Base-by-base conservation (phyloP, 108 stramenopile species). In the Fistulifera pelliculosa region DNA sequence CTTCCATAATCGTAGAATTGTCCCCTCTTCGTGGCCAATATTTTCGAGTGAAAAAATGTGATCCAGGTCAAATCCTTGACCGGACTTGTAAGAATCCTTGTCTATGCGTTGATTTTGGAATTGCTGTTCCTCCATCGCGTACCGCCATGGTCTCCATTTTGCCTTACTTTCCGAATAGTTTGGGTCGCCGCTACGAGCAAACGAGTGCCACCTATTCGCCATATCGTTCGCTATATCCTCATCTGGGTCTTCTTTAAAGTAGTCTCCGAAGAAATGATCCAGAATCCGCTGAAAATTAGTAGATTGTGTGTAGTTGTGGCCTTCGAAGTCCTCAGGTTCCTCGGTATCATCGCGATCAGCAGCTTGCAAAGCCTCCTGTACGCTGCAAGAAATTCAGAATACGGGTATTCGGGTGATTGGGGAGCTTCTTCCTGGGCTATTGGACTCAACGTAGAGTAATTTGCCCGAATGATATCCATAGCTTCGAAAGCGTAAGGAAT, bases 401-500 rank as follows among this genome's bases (percentile, higher is more conserved):
- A 83, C 14, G 77, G 81, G 59, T 79, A 83, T 52, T 76, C 75
- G 17, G 74, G 71, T 41, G 77, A 52, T 5, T 26, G 18, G 0
- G 81, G 81, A n/a, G 77, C 77, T 59, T 83, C 81, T 26, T 52
- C 54, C 50, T 73, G 71, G 1, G 77, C 81, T 48, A 61, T 43
- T 18, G 59, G 45, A 47, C 81, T 67, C 13, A 75, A 31, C 8
- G 75, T 77, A 17, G 71, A 73, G 44, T 83, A 83, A 27, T 76
- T 65, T 47, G 56, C 62, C 21, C 75, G 66, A 55, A 83, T 84
- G 11, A 83, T 65, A 31, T 74, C 69, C 73, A 85, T 75, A 5
- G 82, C 67, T 45, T 83, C 63, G 61, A 93, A 93, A n/a, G 85
- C 83, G 54, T 70, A 93, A 0, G 91, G 85, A 14, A 93, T 45